Evolutionary conservation across 75 land plant species (phyloP).

Genomic region (Picea glauca): DNA sequence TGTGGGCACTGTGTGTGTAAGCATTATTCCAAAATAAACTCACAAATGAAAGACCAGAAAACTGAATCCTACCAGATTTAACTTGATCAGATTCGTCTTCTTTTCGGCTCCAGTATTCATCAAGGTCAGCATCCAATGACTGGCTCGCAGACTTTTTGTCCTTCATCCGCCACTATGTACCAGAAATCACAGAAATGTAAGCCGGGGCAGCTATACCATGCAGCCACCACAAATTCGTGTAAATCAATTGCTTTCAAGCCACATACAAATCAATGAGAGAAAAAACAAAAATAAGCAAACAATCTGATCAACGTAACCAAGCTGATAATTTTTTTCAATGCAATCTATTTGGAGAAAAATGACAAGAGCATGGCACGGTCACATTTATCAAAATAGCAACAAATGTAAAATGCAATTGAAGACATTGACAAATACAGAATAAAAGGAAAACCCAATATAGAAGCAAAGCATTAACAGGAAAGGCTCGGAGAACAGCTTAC

Average conservation of each 20-base stretch:
- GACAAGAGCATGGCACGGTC: background rate
- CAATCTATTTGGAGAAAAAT: background rate
- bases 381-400: too few species aligned
- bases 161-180: constrained; percentile 8
- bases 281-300: background rate
- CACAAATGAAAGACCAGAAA: background rate
- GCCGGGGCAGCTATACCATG: background rate
- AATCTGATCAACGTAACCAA: background rate
- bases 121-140: constrained; percentile 9
- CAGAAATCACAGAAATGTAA: constrained; percentile 5
- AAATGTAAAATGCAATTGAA: background rate
- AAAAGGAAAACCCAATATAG: background rate
- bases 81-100: background rate
- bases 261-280: background rate
- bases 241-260: background rate
- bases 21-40: too few species aligned
- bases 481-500: background rate
- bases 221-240: background rate
- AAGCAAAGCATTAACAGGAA: background rate
- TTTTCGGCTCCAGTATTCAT: constrained; percentile 1
- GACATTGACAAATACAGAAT: background rate
- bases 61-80: background rate
- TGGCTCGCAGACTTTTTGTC: background rate
- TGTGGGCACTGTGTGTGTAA: too few species aligned
- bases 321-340: background rate